These are phyloP conservation scores for Knufia fluminis DNA, from an alignment of 2,329 filamentous ascomycete genomes.

Conservation along the genomic window DNA sequence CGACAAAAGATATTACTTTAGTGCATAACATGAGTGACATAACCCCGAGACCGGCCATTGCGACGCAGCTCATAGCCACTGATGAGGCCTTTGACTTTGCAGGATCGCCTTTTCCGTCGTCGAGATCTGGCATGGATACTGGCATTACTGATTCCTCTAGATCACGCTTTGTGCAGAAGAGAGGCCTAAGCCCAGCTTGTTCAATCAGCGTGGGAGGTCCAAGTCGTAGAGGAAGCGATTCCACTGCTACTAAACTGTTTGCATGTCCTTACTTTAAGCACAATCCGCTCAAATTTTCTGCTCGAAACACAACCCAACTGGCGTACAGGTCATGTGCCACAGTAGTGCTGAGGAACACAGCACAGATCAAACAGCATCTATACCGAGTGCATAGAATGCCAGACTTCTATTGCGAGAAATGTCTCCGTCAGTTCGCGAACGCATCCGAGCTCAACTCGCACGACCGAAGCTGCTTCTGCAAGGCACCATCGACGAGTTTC, in stretches of 20 bases:
- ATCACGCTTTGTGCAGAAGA: no score
- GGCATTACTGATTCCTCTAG: no score
- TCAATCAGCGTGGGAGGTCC: no score
- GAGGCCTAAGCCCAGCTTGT: no score
- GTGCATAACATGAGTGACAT: no score
- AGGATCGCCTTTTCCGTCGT: no score
- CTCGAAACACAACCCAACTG: constrained; percentile 9
- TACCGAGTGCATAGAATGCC: not conserved
- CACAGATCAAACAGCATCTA: constrained; percentile 5
- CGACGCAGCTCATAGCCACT: no score
- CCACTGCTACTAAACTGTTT: constrained; percentile 25
- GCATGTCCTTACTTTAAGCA: constrained; percentile 26
- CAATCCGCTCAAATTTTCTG: constrained; percentile 13
- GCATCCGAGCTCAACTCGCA: not conserved
- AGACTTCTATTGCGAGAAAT: not conserved
- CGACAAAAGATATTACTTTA: no score
- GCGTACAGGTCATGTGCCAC: constrained; percentile 11
- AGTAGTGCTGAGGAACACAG: not conserved
- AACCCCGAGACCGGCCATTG: no score
- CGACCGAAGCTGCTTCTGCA: not conserved
- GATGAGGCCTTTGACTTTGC: no score
- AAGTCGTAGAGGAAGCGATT: no score
- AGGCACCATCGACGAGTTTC: not conserved
- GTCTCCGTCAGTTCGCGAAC: not conserved
- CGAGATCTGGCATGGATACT: no score